A percentile compares a stretch with the other conserved stretches of the same genome.
phyloP scores from a whole-genome alignment of 257 asterid genomes.

The Ligustrum vulgare region DNA sequence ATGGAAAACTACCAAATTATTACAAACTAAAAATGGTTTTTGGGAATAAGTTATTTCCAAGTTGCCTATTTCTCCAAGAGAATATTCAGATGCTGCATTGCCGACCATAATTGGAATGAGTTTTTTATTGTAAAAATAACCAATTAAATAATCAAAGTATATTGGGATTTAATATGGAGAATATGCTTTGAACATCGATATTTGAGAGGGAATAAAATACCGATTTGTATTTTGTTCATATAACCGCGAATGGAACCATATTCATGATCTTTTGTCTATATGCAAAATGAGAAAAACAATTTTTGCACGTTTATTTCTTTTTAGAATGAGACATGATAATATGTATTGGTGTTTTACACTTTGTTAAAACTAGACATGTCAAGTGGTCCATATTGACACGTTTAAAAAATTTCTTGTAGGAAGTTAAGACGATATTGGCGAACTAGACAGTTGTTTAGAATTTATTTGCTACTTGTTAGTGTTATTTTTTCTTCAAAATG shows the following conservation, averaged over 20 bases:
- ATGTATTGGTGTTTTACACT: background rate
- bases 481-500: background rate
- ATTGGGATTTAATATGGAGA: slow-evolving; percentile 12
- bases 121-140: background rate
- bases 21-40: background rate
- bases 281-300: background rate
- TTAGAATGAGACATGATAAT: background rate
- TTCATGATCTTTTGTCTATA: slow-evolving; percentile 17
- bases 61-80: background rate
- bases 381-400: background rate
- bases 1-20: too few relatives aligned
- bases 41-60: background rate
- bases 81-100: background rate
- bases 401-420: background rate
- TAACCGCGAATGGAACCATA: background rate
- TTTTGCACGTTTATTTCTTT: background rate
- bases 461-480: background rate
- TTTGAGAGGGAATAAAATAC: background rate
- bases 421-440: background rate
- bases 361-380: background rate
- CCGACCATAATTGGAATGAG: background rate
- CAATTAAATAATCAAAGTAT: background rate
- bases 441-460: background rate
- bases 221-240: background rate
- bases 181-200: slow-evolving; percentile 16